Conservation (phyloP, 2,329 filamentous ascomycete species). For the Catunica adiposa region DNA sequence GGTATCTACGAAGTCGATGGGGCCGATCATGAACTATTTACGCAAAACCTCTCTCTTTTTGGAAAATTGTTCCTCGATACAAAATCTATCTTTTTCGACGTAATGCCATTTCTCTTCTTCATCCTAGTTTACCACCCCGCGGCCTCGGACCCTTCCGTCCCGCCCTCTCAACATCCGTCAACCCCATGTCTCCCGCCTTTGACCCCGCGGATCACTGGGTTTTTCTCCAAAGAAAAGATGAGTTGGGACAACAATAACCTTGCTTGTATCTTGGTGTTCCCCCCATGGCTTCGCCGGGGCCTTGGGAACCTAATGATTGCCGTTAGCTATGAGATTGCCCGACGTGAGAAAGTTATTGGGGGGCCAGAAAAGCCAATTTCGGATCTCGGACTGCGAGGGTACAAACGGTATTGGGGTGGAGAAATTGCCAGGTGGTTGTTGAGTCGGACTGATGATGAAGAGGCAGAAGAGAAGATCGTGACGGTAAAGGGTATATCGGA, state of each 20-base stretch:
- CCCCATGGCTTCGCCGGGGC: conserved; percentile 84
- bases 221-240: conserved; percentile 98
- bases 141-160: conserved; percentile 19
- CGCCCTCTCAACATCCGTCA: neutral
- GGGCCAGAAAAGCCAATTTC: conserved; percentile 90
- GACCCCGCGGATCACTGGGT: conserved; percentile 54
- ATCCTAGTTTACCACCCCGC: conserved; percentile 61
- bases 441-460: neutral
- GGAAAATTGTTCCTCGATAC: conserved; percentile 96
- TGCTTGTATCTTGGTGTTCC: conserved; percentile 89
- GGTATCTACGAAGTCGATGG: conserved; percentile 88
- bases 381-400: conserved; percentile 67
- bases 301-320: conserved; percentile 82
- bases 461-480: neutral
- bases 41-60: conserved; percentile 89
- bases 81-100: conserved; percentile 96
- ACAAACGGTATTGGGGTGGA: conserved; percentile 71
- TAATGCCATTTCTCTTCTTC: conserved; percentile 87
- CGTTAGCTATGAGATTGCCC: conserved; percentile 80
- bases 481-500: conserved; percentile 29
- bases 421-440: conserved; percentile 58
- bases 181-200: conserved; percentile 3
- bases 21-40: conserved; percentile 73
- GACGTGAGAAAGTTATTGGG: conserved; percentile 65
- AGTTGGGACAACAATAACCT: conserved; percentile 98